phyloP scores from a whole-genome alignment of 2,329 filamentous ascomycete genomes.

The Hirsutella thompsonii region DNA sequence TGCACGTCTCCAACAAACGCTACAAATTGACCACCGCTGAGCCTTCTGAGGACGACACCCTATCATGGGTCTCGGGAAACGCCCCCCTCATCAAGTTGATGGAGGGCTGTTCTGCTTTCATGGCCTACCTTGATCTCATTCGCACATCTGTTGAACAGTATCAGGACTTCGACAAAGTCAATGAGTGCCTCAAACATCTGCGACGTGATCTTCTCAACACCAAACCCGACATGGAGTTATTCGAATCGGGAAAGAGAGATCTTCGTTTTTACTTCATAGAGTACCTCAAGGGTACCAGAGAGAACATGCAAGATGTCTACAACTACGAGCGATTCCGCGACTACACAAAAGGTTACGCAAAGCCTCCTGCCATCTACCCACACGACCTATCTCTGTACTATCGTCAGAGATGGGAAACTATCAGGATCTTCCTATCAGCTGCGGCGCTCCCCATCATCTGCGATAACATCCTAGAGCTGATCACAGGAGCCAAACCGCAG shows the following conservation, averaged over 20 bases:
- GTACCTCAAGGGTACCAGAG: too few species aligned
- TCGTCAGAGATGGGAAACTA: too few species aligned
- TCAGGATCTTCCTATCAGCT: conserved; percentile 13
- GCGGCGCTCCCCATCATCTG: conserved; percentile 14
- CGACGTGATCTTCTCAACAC: conserved; percentile 10
- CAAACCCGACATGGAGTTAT: conserved; percentile 7
- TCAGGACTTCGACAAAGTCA: conserved; percentile 11
- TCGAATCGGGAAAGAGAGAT: conserved; percentile 8
- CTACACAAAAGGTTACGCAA: too few species aligned
- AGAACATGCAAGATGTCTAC: too few species aligned
- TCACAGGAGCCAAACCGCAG: not conserved
- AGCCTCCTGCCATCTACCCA: too few species aligned
- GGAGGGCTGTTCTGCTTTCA: conserved; percentile 11
- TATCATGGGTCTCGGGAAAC: not conserved
- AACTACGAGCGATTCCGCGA: too few species aligned
- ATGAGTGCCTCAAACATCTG: conserved; percentile 12
- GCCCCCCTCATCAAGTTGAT: conserved; percentile 9
- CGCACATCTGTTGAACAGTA: conserved; percentile 9
- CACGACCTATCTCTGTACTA: too few species aligned
- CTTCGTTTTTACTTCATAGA: too few species aligned
- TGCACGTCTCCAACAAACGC: conserved; percentile 14
- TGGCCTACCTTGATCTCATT: conserved; percentile 8
- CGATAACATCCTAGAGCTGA: conserved; percentile 10
- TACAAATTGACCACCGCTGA: conserved; percentile 10
- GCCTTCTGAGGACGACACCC: not conserved